Base-by-base conservation (phyloP, 148 eudicot species). In the Fallopia convolvulus region DNA sequence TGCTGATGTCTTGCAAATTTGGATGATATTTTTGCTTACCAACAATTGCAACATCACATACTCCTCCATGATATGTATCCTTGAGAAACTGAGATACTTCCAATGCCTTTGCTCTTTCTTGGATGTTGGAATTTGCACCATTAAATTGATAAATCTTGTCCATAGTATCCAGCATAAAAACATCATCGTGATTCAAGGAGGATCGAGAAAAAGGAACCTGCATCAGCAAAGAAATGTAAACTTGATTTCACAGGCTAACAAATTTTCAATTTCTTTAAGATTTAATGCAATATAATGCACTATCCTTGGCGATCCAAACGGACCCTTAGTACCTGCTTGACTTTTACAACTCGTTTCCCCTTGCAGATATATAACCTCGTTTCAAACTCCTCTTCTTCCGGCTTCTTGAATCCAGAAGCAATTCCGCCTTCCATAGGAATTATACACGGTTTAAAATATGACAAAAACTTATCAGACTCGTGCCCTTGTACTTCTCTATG, bases 121-220 rank as follows among this genome's bases (percentile, higher is more conserved):
- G 99, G 81, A 96, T 90, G 87, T 88, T 96, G 74, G 99, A 96
- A 85, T 96, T 96, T 80, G 97, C 98, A 47, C 99, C 99, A 84
- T 96, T 96, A 84, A 96, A 96, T 72, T 96, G 99, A 83, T 87
- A 96, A 79, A 96, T 91, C 86, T 96, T 96, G 4, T 96, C 93
- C 82, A 93, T 85, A 39, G 98, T 87, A 84, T 96, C 98, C 81
- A 96, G 80, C 68, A 96, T 91, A 82, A 96, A 96, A 60, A 96
- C 99, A 81, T 96, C 99, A 80, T 96, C 99, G 47, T 96, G 99
- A 80, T 91, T 96, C 78, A 96, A 78, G 8, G 98, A 93, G 61
- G 99, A 90, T 58, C 99, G 97, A 79, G 97, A 86, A 90, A 96
- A 96, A 3, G 94, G 93, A 84, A 96, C 99, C 98, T 95, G 89